Evolutionary conservation across 345 rosid species (phyloP).

Genomic region (Bretschneidera sinensis): DNA sequence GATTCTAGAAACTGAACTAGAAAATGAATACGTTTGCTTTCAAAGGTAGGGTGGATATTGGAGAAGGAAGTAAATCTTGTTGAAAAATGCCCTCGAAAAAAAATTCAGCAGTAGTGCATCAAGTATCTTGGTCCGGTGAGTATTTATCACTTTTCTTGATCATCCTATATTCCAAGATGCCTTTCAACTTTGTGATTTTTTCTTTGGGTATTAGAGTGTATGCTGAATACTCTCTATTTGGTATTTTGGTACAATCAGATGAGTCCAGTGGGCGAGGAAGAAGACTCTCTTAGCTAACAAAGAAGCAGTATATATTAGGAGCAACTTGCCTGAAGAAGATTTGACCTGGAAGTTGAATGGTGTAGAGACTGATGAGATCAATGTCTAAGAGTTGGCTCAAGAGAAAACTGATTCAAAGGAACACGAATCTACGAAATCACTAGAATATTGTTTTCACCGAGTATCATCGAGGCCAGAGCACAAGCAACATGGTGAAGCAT

Average conservation of each 20-base stretch:
- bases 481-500: too few relatives aligned
- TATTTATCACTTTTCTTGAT: slow-evolving; percentile 7
- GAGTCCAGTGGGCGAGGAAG: slow-evolving; percentile 65
- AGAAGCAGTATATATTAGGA: slow-evolving; percentile 51
- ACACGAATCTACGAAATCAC: slow-evolving; percentile 24
- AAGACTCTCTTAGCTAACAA: slow-evolving; percentile 25
- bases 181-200: not conserved
- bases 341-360: slow-evolving; percentile 23
- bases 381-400: slow-evolving; percentile 18
- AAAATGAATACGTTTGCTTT: slow-evolving; percentile 16
- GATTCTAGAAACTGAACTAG: slow-evolving; percentile 12
- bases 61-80: slow-evolving; percentile 76
- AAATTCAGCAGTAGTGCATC: slow-evolving; percentile 87
- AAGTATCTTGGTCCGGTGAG: slow-evolving; percentile 93
- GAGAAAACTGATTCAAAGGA: slow-evolving; percentile 24
- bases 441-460: too few relatives aligned
- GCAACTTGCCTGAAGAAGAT: slow-evolving; percentile 58
- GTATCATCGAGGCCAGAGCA: too few relatives aligned
- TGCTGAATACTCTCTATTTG: slow-evolving; percentile 6
- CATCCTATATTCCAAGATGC: not conserved
- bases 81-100: slow-evolving; percentile 65
- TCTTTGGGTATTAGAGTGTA: slow-evolving; percentile 27
- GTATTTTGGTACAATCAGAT: slow-evolving; percentile 59
- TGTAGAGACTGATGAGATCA: slow-evolving; percentile 28
- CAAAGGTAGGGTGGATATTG: slow-evolving; percentile 82